Evolutionary conservation across 805 yeast species (phyloP), one percentile per base, ranked within the genome.

Genomic region (Vanderwaltozyma tropicalis): DNA sequence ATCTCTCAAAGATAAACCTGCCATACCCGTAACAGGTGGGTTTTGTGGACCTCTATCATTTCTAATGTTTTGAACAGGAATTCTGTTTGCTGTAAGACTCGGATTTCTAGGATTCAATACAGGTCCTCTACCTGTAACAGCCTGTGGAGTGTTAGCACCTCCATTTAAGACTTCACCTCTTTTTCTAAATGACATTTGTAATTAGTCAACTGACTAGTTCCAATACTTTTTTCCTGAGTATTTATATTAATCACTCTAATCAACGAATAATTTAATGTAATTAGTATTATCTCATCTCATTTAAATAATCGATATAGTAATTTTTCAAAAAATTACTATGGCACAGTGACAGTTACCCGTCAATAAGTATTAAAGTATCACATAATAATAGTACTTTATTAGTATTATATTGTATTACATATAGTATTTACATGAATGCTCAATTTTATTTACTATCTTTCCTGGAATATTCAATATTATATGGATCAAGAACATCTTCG

Each of bases 151-250:
- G 14, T 33, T 24, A 16, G 30, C 42, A 8, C 47, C 43, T 14
- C 49, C 49, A 26, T 52, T 49, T 19, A 50, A 22, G 25, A 71
- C 67, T 30, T 76, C 80, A 19, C 76, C 69, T 59, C 80, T 64
- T 46, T 67, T 74, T 48, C 79, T 68, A 46, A 76, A 76, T 0
- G 81, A 74, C 81, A 76, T 75, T 13, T 6, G 3, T 10, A 21
- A 21, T 28, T 10, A 17, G 7, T 3, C 16, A 30, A 6, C 8
- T 20, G n/a, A n/a, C n/a, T n/a, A n/a, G n/a, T n/a, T n/a, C n/a
- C n/a, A n/a, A n/a, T 22, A 22, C 7, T 8, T 22, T 22, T 8
- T 11, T 22, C 7, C 25, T 8, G 11, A 11, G 10, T 8, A 22
- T 22, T 11, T 8, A 22, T 22, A 22, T 22, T 11, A 22, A 22